Evolutionary conservation across 371 early-diverging fungal genomes (phyloP).

Genomic region (Circinella minor): DNA sequence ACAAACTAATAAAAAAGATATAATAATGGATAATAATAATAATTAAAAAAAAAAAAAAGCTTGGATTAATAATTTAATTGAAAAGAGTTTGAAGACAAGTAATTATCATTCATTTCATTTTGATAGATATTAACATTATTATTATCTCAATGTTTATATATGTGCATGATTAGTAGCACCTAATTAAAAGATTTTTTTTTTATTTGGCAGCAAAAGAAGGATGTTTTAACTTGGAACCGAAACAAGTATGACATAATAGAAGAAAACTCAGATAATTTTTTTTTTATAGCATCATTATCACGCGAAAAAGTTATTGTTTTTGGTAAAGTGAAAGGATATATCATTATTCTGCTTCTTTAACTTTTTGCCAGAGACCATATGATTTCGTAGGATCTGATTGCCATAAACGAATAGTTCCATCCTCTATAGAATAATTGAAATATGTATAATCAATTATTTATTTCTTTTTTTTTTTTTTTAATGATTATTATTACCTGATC

Average conservation of each 20-base stretch:
- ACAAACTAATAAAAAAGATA: background rate
- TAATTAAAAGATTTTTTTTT: background rate
- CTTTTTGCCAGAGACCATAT: constrained; percentile 78
- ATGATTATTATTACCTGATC: constrained; percentile 57
- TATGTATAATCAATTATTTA: background rate
- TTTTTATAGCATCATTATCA: background rate
- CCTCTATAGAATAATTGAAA: constrained; percentile 48
- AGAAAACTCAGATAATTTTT: background rate
- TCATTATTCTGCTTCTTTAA: background rate
- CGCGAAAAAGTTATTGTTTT: background rate
- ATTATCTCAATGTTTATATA: background rate
- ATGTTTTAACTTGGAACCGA: background rate
- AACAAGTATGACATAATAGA: background rate
- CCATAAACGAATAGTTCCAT: constrained; percentile 82
- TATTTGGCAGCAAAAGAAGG: background rate
- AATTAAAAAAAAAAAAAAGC: no score
- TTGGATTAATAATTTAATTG: no score
- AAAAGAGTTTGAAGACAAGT: no score
- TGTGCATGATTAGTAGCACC: no score
- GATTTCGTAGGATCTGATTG: constrained; percentile 71
- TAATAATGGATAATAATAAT: no score
- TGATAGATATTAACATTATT: background rate
- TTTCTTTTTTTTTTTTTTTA: constrained; percentile 22
- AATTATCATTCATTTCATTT: background rate
- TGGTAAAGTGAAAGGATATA: background rate